Conservation (phyloP, 108 stramenopile genomes). For the Pinguiococcus pyrenoidosus region DNA sequence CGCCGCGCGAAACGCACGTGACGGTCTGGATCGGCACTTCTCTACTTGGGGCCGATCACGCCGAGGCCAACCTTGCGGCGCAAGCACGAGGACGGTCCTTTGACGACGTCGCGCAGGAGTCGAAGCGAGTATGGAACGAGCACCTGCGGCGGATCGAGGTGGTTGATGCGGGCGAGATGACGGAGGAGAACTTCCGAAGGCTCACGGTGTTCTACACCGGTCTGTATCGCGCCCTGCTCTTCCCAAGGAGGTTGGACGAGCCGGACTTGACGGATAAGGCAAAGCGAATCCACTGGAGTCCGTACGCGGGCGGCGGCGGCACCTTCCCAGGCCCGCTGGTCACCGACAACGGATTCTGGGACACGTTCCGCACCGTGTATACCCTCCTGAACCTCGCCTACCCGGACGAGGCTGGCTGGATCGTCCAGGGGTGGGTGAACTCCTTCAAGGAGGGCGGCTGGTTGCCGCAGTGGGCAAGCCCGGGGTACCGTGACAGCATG, state of each 20-base stretch:
- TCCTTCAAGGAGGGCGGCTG: conserved; percentile 17
- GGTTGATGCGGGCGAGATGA: neutral
- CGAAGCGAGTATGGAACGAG: conserved; percentile 3
- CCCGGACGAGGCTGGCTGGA: conserved; percentile 4
- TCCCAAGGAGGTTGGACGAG: conserved; percentile 17
- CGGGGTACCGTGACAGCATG: conserved; percentile 18
- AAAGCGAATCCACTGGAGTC: conserved; percentile 6
- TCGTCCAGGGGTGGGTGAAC: conserved; percentile 20
- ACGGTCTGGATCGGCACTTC: conserved; percentile 9
- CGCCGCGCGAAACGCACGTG: neutral
- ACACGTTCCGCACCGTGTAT: conserved; percentile 27
- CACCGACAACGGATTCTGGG: conserved; percentile 31
- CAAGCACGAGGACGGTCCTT: neutral
- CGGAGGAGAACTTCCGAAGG: neutral
- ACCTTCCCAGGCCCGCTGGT: conserved; percentile 3
- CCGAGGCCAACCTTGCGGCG: neutral
- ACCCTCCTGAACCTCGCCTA: conserved; percentile 9
- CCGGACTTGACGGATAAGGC: neutral
- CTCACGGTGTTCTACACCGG: conserved; percentile 16
- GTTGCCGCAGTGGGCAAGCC: conserved; percentile 24
- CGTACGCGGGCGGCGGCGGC: conserved; percentile 1
- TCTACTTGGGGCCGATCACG: conserved; percentile 10
- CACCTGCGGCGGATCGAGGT: conserved; percentile 6
- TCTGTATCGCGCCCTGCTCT: conserved; percentile 17
- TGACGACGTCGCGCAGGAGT: neutral